These are phyloP conservation scores for Kwoniella shandongensis DNA, from an alignment of 768 basidiomycete species.

Conservation along the genomic window DNA sequence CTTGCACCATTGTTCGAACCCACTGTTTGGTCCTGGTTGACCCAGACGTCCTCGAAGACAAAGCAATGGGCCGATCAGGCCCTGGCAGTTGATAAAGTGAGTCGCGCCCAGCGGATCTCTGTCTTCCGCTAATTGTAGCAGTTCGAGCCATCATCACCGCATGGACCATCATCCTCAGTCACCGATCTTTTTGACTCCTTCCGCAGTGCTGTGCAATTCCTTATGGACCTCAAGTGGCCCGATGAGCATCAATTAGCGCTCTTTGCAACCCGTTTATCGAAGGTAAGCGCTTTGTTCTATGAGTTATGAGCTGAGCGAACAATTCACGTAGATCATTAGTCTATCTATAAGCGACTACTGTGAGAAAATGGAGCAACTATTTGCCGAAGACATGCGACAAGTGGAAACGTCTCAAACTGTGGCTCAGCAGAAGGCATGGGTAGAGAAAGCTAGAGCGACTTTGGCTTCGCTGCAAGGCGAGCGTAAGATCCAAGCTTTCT, in stretches of 20 bases:
- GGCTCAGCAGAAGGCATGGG: conserved; percentile 68
- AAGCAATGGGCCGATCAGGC: conserved; percentile 92
- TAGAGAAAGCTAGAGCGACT: conserved; percentile 57
- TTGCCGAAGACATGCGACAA: conserved; percentile 91
- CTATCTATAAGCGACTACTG: conserved; percentile 92
- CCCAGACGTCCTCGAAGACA: conserved; percentile 85
- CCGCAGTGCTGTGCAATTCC: conserved; percentile 80
- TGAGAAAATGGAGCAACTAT: conserved; percentile 77
- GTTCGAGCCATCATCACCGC: conserved; percentile 69
- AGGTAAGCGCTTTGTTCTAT: conserved; percentile 61
- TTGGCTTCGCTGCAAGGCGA: conserved; percentile 63
- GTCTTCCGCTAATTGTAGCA: conserved; percentile 7
- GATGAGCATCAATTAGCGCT: conserved; percentile 83
- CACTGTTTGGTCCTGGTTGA: conserved; percentile 82
- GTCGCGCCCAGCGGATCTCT: conserved; percentile 16
- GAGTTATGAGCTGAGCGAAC: background rate
- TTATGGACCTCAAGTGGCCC: conserved; percentile 88
- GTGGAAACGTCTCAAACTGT: conserved; percentile 63
- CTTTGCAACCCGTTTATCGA: conserved; percentile 84
- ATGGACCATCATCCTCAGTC: conserved; percentile 91
- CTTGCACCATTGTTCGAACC: conserved; percentile 77
- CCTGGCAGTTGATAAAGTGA: conserved; percentile 76
- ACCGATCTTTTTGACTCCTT: conserved; percentile 94
- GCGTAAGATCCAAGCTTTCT: conserved; percentile 83
- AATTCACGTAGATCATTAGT: conserved; percentile 69